A percentile compares a stretch with the other conserved stretches of the same genome.
phyloP scores from a whole-genome alignment of 2,329 filamentous ascomycete species.

The Coccinonectria pachysandricola region DNA sequence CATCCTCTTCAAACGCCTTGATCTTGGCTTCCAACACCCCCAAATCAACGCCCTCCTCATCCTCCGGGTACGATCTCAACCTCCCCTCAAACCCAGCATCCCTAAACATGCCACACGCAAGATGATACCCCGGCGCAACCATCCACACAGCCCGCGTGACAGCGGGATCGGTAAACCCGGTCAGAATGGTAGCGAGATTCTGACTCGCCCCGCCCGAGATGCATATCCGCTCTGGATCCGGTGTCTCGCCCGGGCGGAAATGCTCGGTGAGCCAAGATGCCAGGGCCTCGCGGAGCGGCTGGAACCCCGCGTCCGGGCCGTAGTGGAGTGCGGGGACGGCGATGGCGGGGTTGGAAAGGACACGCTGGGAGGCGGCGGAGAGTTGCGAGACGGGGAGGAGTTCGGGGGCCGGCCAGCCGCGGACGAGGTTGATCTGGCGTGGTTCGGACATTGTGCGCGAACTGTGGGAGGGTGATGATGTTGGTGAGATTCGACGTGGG shows the following conservation, averaged over 20 bases:
- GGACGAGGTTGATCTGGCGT: constrained; percentile 50
- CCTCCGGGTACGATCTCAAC: constrained; percentile 63
- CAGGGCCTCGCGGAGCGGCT: constrained; percentile 56
- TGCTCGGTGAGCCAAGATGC: constrained; percentile 59
- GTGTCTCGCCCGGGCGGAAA: constrained; percentile 39
- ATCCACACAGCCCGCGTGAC: constrained; percentile 72
- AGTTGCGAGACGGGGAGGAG: constrained; percentile 59
- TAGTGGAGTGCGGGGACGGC: constrained; percentile 62
- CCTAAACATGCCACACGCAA: constrained; percentile 77
- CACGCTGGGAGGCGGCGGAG: constrained; percentile 46
- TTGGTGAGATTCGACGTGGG: constrained; percentile 3
- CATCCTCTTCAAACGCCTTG: constrained; percentile 18
- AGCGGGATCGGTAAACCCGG: constrained; percentile 69
- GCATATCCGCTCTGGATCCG: constrained; percentile 52
- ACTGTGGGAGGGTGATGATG: too few relatives aligned
- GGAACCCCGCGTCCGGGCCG: constrained; percentile 66
- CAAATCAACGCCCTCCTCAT: constrained; percentile 66
- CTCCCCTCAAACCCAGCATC: constrained; percentile 64
- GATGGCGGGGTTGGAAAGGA: constrained; percentile 49
- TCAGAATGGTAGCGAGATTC: constrained; percentile 65
- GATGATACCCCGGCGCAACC: constrained; percentile 71
- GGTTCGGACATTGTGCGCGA: too few relatives aligned
- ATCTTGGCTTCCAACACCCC: constrained; percentile 30
- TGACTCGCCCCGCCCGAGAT: constrained; percentile 82
- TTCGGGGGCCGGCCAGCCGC: constrained; percentile 54